A percentile compares a stretch with the other conserved stretches of the same genome.
Evolutionary conservation across 2,329 filamentous ascomycete species (phyloP).

Genomic region (Ceratocystiopsis sp.): DNA sequence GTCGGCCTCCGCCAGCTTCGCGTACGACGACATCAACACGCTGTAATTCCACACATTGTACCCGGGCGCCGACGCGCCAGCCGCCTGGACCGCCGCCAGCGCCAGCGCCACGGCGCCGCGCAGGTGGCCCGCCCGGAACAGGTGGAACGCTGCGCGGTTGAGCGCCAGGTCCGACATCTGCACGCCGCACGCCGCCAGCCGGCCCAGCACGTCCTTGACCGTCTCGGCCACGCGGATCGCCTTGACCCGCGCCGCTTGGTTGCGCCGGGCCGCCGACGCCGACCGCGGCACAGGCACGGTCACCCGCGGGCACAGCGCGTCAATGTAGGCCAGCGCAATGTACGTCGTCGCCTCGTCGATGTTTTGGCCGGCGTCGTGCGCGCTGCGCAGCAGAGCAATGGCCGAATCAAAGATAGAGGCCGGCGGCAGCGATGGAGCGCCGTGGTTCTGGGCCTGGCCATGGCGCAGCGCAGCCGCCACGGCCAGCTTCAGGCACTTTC

Average conservation of each 20-base stretch:
- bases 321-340: constrained; percentile 21
- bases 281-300: background rate
- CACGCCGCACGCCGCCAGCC: constrained; percentile 11
- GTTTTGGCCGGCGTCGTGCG: constrained; percentile 24
- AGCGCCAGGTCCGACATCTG: constrained; percentile 12
- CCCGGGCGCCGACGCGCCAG: constrained; percentile 8
- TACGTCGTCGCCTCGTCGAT: constrained; percentile 23
- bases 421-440: background rate
- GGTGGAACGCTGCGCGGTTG: constrained; percentile 15
- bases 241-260: background rate
- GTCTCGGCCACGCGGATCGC: constrained; percentile 9
- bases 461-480: constrained; percentile 24
- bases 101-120: constrained; percentile 14
- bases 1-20: constrained; percentile 11
- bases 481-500: constrained; percentile 28
- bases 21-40: constrained; percentile 14
- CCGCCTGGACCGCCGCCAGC: constrained; percentile 10
- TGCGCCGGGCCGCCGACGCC: background rate
- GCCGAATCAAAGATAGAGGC: constrained; percentile 15
- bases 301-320: constrained; percentile 13
- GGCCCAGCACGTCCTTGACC: constrained; percentile 10
- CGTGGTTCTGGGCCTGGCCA: constrained; percentile 7
- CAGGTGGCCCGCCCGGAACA: constrained; percentile 14
- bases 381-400: constrained; percentile 21
- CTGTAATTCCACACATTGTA: constrained; percentile 18